These are phyloP conservation scores for Castanea mollissima DNA, from an alignment of 306 rosid species.

Conservation along the genomic window DNA sequence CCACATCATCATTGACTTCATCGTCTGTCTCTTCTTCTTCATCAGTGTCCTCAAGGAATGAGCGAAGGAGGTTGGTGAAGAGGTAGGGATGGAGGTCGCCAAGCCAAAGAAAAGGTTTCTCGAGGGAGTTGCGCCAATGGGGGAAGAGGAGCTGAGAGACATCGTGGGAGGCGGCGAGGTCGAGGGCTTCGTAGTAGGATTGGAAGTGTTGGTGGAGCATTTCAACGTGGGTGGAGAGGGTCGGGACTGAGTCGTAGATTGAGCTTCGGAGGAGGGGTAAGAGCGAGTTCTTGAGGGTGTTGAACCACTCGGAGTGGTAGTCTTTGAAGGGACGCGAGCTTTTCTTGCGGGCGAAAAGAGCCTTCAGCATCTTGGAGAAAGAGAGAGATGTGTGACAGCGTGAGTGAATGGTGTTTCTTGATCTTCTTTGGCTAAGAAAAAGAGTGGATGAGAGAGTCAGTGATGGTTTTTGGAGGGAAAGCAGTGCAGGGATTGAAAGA, in stretches of 20 bases:
- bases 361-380: background rate
- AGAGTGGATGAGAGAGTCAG: background rate
- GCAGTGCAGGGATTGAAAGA: background rate
- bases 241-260: conserved; percentile 27
- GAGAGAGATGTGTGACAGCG: background rate
- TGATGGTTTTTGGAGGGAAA: background rate
- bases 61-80: conserved; percentile 66
- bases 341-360: conserved; percentile 28
- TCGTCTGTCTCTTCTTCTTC: conserved; percentile 10
- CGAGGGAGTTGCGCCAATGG: conserved; percentile 61
- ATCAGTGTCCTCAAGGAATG: conserved; percentile 40
- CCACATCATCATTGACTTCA: background rate
- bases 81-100: conserved; percentile 72
- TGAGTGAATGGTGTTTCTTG: background rate
- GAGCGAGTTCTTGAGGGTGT: conserved; percentile 31
- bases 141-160: conserved; percentile 51
- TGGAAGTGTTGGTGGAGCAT: conserved; percentile 67
- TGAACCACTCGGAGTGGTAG: conserved; percentile 38
- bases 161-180: conserved; percentile 48
- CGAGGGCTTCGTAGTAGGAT: conserved; percentile 67
- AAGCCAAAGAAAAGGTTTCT: conserved; percentile 74
- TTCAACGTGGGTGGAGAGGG: conserved; percentile 41
- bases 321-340: conserved; percentile 30
- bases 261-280: conserved; percentile 37
- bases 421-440: background rate